Evolutionary conservation across 2,329 filamentous ascomycete species (phyloP).

Genomic region (Tolypocladium endophyticum): DNA sequence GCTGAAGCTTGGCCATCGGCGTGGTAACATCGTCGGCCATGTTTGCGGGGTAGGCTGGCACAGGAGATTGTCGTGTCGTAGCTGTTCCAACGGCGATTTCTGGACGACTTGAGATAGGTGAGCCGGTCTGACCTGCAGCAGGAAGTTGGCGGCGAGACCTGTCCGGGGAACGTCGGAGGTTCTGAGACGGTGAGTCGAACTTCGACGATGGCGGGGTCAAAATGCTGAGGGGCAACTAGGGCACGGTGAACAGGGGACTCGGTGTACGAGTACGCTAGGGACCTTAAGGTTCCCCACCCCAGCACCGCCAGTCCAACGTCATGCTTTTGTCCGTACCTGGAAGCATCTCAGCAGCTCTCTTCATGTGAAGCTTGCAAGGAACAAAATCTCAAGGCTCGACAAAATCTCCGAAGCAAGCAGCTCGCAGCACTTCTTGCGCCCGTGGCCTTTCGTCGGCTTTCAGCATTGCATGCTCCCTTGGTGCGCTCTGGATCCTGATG

Average conservation of each 20-base stretch:
- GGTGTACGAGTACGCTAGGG: too few relatives aligned
- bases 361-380: too few relatives aligned
- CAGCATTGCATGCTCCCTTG: not conserved
- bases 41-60: not conserved
- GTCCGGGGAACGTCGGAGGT: not conserved
- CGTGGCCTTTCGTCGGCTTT: not conserved
- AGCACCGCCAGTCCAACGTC: not conserved
- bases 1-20: conserved; percentile 44
- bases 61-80: too few relatives aligned
- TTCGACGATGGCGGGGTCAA: not conserved
- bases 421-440: not conserved
- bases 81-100: not conserved
- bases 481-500: not conserved
- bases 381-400: not conserved
- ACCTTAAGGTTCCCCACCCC: not conserved
- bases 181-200: not conserved
- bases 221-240: not conserved
- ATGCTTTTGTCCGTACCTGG: not conserved
- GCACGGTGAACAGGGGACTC: not conserved
- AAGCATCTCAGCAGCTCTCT: not conserved
- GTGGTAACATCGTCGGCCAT: conserved; percentile 40
- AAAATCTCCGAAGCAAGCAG: not conserved
- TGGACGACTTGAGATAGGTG: not conserved
- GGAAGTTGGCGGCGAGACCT: not conserved
- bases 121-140: not conserved